Evolutionary conservation across 345 rosid species (phyloP).

Genomic region (Arabidopsis arenosa): DNA sequence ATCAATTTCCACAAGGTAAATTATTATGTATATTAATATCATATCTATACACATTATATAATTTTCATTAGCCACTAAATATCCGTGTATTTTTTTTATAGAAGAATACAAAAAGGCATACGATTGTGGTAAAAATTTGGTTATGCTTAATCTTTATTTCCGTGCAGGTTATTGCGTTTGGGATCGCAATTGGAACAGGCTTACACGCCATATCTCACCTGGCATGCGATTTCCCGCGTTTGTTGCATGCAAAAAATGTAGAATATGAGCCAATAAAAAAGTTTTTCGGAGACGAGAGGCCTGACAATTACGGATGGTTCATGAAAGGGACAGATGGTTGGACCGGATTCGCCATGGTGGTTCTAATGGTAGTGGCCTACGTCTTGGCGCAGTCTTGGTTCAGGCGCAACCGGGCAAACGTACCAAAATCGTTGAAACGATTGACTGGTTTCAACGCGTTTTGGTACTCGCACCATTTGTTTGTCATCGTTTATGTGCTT

Average conservation of each 20-base stretch:
- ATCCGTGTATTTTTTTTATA: not conserved
- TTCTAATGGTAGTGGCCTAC: slow-evolving; percentile 70
- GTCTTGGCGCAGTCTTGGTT: slow-evolving; percentile 78
- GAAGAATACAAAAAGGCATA: not conserved
- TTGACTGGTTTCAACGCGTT: slow-evolving; percentile 85
- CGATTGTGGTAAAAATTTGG: not conserved
- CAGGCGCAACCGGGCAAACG: slow-evolving; percentile 63
- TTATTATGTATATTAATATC: not conserved
- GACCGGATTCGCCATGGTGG: slow-evolving; percentile 78
- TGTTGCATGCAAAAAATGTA: slow-evolving; percentile 64
- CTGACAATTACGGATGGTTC: slow-evolving; percentile 77
- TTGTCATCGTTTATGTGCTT: slow-evolving; percentile 70
- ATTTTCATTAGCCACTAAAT: too few relatives aligned
- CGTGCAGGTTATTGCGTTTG: slow-evolving; percentile 62
- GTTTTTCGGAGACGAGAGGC: slow-evolving; percentile 64
- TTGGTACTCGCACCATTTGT: slow-evolving; percentile 89
- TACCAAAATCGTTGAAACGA: slow-evolving; percentile 61
- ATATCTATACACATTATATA: not conserved
- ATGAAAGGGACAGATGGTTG: slow-evolving; percentile 73
- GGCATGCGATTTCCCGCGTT: slow-evolving; percentile 81
- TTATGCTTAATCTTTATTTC: not conserved
- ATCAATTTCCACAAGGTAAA: slow-evolving; percentile 77
- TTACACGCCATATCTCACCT: slow-evolving; percentile 68
- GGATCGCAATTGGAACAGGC: slow-evolving; percentile 67
- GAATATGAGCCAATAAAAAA: slow-evolving; percentile 67